Base-by-base conservation (phyloP, 1,284 basidiomycete species). In the Cutaneotrichosporon sp. region DNA sequence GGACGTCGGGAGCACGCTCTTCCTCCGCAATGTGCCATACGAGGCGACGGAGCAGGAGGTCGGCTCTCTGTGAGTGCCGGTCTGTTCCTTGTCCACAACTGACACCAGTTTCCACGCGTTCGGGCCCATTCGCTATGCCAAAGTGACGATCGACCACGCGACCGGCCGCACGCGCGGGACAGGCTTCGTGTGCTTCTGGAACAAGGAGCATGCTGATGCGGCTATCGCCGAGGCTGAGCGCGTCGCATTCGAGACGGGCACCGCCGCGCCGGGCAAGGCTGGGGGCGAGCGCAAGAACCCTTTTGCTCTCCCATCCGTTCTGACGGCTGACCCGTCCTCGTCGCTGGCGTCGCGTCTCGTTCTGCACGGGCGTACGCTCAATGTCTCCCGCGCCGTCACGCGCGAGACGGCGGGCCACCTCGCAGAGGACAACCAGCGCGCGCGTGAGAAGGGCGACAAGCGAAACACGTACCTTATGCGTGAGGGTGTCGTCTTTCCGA, bases 131-230 rank as follows among this genome's bases (percentile, higher is more conserved):
- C 89, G 94, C 30, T 99, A 99, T 78, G 95, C 92, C 4, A 88
- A 91, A 36, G 91, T 99, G 63, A 91, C 95, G 0, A 85, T 96
- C 81, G 97, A 99, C 74, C 85, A 83, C 18, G 86, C 85, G 1
- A 92, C 90, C 1, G 91, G 89, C 21, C 88, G 93, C 56, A 92
- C 94, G 36, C 85, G 92, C 56, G 97, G 97, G 10, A 97, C 94
- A 0, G 97, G 93, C 0, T 99, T 99, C 77, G 93, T 90, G 0
- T 98, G 94, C 79, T 98, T 97, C 82, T 98, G 96, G 96, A 93
- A 96, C 68, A 87, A 86, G 67, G 90, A 89, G 65, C 90, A 96
- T 68, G 96, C 95, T 5, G 90, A 96, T 72, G 88, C 88, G 64
- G 92, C 88, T 4, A 85, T 98, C 38, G 85, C 87, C 59, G 90